Base-by-base conservation (phyloP, 129 eudicot species). In the Mikania micrantha region DNA sequence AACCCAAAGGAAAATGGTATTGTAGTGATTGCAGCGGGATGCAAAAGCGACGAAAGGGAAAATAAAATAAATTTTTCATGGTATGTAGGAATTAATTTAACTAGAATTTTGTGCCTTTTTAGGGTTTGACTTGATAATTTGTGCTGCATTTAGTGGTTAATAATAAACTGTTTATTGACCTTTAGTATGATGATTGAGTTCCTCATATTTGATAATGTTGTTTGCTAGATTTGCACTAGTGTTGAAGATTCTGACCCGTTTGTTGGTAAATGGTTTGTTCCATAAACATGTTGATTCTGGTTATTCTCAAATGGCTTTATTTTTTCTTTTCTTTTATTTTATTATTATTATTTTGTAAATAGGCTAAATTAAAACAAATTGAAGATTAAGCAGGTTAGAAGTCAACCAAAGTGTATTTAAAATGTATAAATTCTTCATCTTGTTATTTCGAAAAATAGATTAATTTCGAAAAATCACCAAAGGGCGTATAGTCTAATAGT, bases 1-100 rank as follows among this genome's bases (percentile, higher is more conserved):
- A 78, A 41, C 97, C 97, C 20, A 90, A 82, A 78, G 97, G 97
- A n/a, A 90, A 90, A 60, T 90, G 97, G 97, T 90, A 68, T 47
- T 90, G 97, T 40, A 70, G 85, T 0, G 95, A 86, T 50, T 90
- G 95, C 61, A 71, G 74, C 3, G 95, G 85, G 59, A 70, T 65
- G 60, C 88, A 78, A 66, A 90, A 82, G 81, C 86, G 91, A 12
- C 78, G 85, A 28, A 87, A 87, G 80, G 88, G 86, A 15, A 88
- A 82, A 65, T 88, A 47, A 53, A 36, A 15, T 13, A 32, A 7
- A 29, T 1, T 3, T 57, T 66, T 16, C 17, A 56, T 22, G 71
- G 42, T 7, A 38, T 59, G 3, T 67, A 75, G 74, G 69, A 75
- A 67, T 69, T 27, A 49, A 67, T 19, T 24, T 44, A 59, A 71